Evolutionary conservation across 164 flowering plant species (phyloP), one percentile per base, ranked within the genome.

Genomic region (Nymphaea thermarum): DNA sequence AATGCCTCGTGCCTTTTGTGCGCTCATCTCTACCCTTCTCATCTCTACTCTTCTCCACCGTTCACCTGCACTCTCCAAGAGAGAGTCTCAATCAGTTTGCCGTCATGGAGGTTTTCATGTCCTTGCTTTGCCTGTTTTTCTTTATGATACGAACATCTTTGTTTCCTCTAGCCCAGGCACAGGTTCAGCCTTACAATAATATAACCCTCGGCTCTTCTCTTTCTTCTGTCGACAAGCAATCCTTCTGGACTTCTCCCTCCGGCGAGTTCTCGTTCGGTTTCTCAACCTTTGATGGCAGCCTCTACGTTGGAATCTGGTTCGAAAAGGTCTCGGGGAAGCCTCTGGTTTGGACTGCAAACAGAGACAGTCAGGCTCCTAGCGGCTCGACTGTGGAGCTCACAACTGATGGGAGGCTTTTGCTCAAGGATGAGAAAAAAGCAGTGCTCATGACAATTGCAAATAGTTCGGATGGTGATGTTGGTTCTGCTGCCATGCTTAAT

Each of bases 181-280:
- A 25, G 36, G 6, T 63, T 51, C 68, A 60, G n/a, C 42, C 67
- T 41, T 11, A 62, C 43, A 60, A 36, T 0, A 75, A 68, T 67
- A 63, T 72, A 53, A 62, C 25, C 41, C 44, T 66, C 42, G 75
- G 75, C 43, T 42, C 73, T 7, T 71, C 66, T 63, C 67, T 77
- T 36, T 61, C 77, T 10, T 63, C 78, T 25, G 11, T 6, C 15
- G 6, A 17, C 0, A 43, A 53, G 17, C 44, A 65, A 62, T 10
- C 66, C n/a, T 68, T 67, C 60, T 75, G 82, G 77, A 18, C 11
- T 6, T 80, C 81, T 41, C 70, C 70, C 17, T 80, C 81, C 2
- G 77, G 76, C 18, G 80, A 77, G 1, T 77, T 77, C 43, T 72
- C 80, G 18, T 75, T 80, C 16, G 79, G 82, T 1, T 75, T 80